Evolutionary conservation across 495 filamentous ascomycete genomes (phyloP).

Genomic region (Aspergillus sclerotioniger): DNA sequence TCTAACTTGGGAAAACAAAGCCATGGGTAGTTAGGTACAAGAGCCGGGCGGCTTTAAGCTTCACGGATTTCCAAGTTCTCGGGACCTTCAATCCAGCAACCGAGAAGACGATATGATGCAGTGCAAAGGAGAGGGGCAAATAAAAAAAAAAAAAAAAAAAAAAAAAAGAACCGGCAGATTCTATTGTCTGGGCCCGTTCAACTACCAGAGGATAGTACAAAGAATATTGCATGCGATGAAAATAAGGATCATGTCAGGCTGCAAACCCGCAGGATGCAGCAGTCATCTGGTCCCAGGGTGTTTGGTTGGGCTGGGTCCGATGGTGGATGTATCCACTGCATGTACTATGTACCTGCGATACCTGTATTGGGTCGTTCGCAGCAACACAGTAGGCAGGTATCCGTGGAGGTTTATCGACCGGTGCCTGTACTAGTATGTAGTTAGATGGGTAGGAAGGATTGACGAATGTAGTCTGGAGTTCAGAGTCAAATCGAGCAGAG

Average conservation of each 20-base stretch:
- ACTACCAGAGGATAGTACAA: not conserved
- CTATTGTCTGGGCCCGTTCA: not conserved
- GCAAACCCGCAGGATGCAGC: slow-evolving; percentile 25
- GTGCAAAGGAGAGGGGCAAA: not conserved
- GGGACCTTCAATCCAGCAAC: not conserved
- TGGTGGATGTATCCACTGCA: slow-evolving; percentile 2
- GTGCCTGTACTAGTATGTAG: not conserved
- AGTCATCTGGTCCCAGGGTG: slow-evolving; percentile 18
- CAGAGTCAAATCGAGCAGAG: not conserved
- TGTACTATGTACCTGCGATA: slow-evolving; percentile 4
- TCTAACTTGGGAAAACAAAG: not conserved
- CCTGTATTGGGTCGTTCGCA: not conserved
- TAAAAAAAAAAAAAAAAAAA: too few species aligned
- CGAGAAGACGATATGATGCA: not conserved
- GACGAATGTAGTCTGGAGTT: not conserved
- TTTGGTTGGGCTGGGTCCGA: slow-evolving; percentile 8
- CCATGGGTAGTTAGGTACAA: not conserved
- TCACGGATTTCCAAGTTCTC: not conserved
- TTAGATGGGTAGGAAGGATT: not conserved
- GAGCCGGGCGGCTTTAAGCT: not conserved
- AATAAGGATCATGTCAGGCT: slow-evolving; percentile 26
- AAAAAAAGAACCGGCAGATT: not conserved
- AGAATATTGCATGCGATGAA: slow-evolving; percentile 17
- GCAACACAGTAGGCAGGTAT: not conserved
- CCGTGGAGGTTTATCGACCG: not conserved